Evolutionary conservation across 2,329 filamentous ascomycete genomes (phyloP).

Genomic region (Colletotrichum sp.): DNA sequence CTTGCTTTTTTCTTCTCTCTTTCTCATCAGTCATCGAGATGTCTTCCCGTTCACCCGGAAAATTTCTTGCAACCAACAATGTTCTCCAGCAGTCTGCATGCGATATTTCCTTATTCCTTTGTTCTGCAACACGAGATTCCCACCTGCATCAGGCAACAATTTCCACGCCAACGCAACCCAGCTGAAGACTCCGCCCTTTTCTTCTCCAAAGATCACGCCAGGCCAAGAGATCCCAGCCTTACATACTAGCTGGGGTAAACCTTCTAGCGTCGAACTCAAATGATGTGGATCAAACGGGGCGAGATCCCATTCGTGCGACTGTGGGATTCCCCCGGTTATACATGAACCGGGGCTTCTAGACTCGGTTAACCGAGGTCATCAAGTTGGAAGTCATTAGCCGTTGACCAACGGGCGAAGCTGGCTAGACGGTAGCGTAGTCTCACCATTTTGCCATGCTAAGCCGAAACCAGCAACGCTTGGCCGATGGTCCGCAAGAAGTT

Average conservation of each 20-base stretch:
- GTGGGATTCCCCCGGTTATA: neutral
- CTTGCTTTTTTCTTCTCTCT: neutral
- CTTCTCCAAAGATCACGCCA: neutral
- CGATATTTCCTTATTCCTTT: neutral
- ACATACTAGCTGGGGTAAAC: neutral
- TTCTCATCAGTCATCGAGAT: neutral
- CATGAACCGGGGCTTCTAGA: neutral
- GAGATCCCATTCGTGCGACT: conserved; percentile 7
- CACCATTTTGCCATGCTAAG: neutral
- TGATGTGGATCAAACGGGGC: neutral
- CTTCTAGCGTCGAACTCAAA: neutral
- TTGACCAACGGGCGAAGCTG: neutral
- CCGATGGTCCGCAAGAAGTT: neutral
- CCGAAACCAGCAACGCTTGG: neutral
- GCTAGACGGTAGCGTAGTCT: neutral
- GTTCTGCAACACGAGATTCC: neutral
- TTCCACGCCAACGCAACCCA: neutral
- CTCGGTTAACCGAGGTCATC: neutral
- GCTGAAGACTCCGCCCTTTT: neutral
- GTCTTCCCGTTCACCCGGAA: neutral
- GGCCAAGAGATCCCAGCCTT: conserved; percentile 1
- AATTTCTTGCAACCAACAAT: neutral
- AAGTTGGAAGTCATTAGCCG: neutral
- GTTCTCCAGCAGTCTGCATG: neutral
- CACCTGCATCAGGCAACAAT: neutral